Conservation (phyloP, 352 stramenopile genomes). For the Globisporangium yorkense region DNA sequence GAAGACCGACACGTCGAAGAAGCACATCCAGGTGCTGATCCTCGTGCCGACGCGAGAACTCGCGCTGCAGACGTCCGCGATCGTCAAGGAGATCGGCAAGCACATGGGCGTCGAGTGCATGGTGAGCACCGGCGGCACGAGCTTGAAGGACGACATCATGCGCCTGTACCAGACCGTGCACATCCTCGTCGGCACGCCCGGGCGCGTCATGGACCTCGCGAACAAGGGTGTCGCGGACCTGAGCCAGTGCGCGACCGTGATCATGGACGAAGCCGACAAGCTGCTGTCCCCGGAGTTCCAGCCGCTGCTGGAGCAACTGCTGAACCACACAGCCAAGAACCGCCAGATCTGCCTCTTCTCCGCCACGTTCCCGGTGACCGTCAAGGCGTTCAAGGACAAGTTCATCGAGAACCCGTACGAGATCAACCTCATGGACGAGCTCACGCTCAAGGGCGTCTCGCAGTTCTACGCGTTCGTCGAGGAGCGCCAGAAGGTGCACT, state of each 20-base stretch:
- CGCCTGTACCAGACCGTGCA: conserved; percentile 99
- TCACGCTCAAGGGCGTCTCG: conserved; percentile 98
- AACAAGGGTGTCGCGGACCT: conserved; percentile 98
- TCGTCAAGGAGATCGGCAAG: conserved; percentile 99
- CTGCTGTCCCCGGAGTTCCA: conserved; percentile 98
- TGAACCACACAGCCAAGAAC: conserved; percentile 91
- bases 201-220: conserved; percentile 97
- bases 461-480: conserved; percentile 99
- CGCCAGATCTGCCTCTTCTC: conserved; percentile 99
- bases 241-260: conserved; percentile 95
- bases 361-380: conserved; percentile 99
- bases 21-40: conserved; percentile 98
- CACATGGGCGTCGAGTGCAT: conserved; percentile 96
- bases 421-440: conserved; percentile 99
- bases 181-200: conserved; percentile 98
- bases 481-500: conserved; percentile 99
- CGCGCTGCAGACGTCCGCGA: conserved; percentile 97
- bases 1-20: conserved; percentile 96
- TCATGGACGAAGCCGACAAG: conserved; percentile 99
- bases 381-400: conserved; percentile 99
- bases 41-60: conserved; percentile 98
- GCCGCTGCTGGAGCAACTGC: conserved; percentile 95
- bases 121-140: conserved; percentile 98
- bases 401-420: conserved; percentile 98
- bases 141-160: conserved; percentile 99